Base-by-base conservation (phyloP, 768 basidiomycete species). In the Tricholoma sp. region DNA sequence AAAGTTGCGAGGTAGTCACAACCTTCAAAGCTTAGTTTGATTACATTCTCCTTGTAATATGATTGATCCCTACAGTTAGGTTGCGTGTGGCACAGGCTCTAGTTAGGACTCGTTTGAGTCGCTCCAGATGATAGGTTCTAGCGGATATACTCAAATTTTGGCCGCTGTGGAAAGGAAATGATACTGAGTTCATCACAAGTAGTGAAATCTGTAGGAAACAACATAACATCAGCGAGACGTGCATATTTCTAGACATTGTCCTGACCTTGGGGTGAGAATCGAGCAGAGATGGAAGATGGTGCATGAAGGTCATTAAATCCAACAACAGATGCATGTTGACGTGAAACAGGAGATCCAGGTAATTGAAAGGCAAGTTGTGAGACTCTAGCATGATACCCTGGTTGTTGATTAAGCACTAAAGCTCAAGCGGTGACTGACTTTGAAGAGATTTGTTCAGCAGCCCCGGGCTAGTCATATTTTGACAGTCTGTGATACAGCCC, bases 151-250 rank as follows among this genome's bases (percentile, higher is more conserved):
- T 64, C 31, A 85, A 61, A 39, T 73, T 66, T 1, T 77, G 66
- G 17, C 72, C 65, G 11, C 73, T 68, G 65, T 89, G 86, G 57
- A 91, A 85, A 2, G 83, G 82, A 62, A 83, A 86, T 20, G 83
- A 84, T 29, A 91, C 73, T 2, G 85, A 87, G 64, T 81, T 84
- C 45, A 91, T 68, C 28, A 88, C 80, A 10, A 91, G 75, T 13
- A 90, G 72, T 1, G 79, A 74, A 34, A 76, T 75, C 88, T 88
- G 36, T 15, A 24, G 12, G 7, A 31, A 36, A 2, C 32, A 42
- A 15, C 28, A 15, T 47, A 13, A 32, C 6, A 17, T 49, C 24
- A 49, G 47, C 29, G 17, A n/a, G 17, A 17, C 9, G n/a, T 45
- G 24, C 24, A 24, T 24, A 24, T 24, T 24, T 24, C 24, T 24